Evolutionary conservation across 768 basidiomycete genomes (phyloP).

Genomic region (Termitomyces sp.): DNA sequence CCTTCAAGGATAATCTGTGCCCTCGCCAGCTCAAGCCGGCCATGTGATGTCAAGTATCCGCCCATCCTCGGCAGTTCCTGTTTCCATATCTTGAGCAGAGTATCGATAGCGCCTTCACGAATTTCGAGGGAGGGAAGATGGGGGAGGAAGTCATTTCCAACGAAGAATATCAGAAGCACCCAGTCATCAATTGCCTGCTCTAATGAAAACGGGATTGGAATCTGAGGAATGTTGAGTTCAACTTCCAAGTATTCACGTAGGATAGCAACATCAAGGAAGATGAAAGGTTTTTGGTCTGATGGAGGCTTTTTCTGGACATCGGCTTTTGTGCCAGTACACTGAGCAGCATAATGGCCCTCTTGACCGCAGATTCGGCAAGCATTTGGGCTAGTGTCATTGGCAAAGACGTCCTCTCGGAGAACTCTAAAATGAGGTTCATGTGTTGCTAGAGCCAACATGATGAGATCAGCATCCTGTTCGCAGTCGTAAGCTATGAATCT

Average conservation of each 20-base stretch:
- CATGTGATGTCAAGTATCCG: slow-evolving; percentile 93
- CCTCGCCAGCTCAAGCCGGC: slow-evolving; percentile 77
- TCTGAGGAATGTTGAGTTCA: slow-evolving; percentile 80
- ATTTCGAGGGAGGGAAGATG: slow-evolving; percentile 98
- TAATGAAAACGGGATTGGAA: slow-evolving; percentile 83
- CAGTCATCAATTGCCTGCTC: slow-evolving; percentile 99
- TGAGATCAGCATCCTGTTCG: slow-evolving; percentile 90
- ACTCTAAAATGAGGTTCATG: slow-evolving; percentile 99
- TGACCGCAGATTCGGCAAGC: slow-evolving; percentile 93
- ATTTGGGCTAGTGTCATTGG: slow-evolving; percentile 65
- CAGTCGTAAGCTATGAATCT: slow-evolving; percentile 9
- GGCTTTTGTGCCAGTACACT: slow-evolving; percentile 82
- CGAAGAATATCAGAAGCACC: slow-evolving; percentile 99
- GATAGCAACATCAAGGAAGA: slow-evolving; percentile 95
- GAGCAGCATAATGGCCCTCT: slow-evolving; percentile 91
- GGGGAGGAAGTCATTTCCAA: slow-evolving; percentile 98
- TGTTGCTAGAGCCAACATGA: slow-evolving; percentile 97
- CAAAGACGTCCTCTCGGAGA: slow-evolving; percentile 96
- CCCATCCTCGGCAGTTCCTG: slow-evolving; percentile 92
- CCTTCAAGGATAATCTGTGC: slow-evolving; percentile 95
- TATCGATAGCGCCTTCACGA: slow-evolving; percentile 98
- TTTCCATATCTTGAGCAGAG: slow-evolving; percentile 93
- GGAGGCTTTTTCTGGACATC: slow-evolving; percentile 63
- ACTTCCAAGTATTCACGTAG: slow-evolving; percentile 97
- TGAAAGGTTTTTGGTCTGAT: slow-evolving; percentile 90